These are phyloP conservation scores for Neocatenulostroma microsporum DNA, from an alignment of 2,329 filamentous ascomycete genomes.

Conservation along the genomic window DNA sequence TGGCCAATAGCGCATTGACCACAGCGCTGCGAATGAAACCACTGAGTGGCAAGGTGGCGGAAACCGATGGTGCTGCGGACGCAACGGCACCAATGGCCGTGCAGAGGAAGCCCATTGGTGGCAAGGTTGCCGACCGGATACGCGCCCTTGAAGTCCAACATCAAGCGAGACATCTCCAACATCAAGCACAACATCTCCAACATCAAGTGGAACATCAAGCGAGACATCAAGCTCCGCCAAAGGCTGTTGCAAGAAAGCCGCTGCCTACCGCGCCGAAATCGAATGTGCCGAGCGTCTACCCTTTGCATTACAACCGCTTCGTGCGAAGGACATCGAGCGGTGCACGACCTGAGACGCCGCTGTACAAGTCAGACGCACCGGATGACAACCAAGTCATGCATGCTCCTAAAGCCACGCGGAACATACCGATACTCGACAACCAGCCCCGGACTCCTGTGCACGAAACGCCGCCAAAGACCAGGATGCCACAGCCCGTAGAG, in stretches of 20 bases:
- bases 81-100: neutral
- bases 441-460: neutral
- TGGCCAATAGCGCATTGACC: too few relatives aligned
- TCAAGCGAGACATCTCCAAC: too few relatives aligned
- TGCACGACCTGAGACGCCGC: slow-evolving; percentile 20
- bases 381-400: slow-evolving; percentile 16
- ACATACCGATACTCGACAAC: neutral
- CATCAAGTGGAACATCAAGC: too few relatives aligned
- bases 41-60: too few relatives aligned
- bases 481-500: slow-evolving; percentile 1
- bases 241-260: neutral
- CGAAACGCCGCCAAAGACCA: neutral
- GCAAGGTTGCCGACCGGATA: slow-evolving; percentile 5
- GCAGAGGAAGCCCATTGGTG: neutral
- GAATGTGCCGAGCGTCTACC: too few relatives aligned
- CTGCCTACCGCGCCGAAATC: too few relatives aligned
- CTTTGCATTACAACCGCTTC: slow-evolving; percentile 22
- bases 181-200: too few relatives aligned
- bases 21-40: too few relatives aligned
- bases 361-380: slow-evolving; percentile 17
- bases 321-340: slow-evolving; percentile 17
- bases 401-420: slow-evolving; percentile 14
- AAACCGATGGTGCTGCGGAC: neutral
- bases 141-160: slow-evolving; percentile 7
- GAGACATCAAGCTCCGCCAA: too few relatives aligned